phyloP scores from a whole-genome alignment of 2,329 filamentous ascomycete genomes.

The Verticillium isaacii region DNA sequence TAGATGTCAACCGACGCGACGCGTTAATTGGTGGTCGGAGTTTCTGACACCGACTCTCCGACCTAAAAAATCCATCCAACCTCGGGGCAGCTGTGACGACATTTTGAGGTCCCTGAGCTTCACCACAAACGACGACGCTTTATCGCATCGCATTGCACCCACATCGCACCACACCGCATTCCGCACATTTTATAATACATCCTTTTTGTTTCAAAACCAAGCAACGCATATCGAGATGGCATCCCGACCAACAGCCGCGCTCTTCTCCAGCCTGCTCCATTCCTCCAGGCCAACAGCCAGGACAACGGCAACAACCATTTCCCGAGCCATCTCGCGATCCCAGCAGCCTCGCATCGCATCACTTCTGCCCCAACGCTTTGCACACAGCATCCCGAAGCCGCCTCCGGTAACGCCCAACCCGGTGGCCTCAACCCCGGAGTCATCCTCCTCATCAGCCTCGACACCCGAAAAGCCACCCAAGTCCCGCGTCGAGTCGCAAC shows the following conservation, averaged over 20 bases:
- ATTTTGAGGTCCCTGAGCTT: not conserved
- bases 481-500: constrained; percentile 34
- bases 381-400: constrained; percentile 24
- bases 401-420: not conserved
- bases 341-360: not conserved
- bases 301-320: constrained; percentile 3
- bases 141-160: not conserved
- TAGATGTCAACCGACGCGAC: not conserved
- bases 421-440: not conserved
- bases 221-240: constrained; percentile 5
- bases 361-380: constrained; percentile 9
- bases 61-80: not conserved
- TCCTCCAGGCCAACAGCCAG: not conserved
- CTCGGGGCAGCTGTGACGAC: not conserved
- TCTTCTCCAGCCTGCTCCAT: constrained; percentile 7
- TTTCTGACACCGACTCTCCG: not conserved
- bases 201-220: not conserved
- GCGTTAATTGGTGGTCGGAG: not conserved
- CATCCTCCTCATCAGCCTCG: constrained; percentile 18
- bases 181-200: not conserved
- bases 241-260: constrained; percentile 4
- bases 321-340: not conserved
- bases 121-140: not conserved
- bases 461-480: constrained; percentile 7
- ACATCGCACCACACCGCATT: not conserved